Evolutionary conservation across 805 yeast genomes (phyloP), one percentile per base, ranked within the genome.

Genomic region (Hanseniaspora occidentalis): DNA sequence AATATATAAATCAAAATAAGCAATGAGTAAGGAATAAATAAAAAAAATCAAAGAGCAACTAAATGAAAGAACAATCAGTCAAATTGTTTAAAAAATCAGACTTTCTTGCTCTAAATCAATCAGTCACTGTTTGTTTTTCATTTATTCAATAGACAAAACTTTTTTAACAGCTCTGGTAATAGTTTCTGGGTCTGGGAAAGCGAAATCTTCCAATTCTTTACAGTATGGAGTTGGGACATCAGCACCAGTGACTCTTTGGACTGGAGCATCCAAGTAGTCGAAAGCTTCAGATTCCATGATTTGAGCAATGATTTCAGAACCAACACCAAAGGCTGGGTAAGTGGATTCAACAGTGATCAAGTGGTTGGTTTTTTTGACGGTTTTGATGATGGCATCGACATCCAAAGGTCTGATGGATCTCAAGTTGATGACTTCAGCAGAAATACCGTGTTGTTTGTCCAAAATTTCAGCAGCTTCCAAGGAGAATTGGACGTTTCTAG

Each of bases 161-260:
- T 80, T 81, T 67, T 78, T 84, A 51, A 74, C 73, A 51, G 86
- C 96, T 73, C 86, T 81, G 59, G 83, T 75, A 54, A 92, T 83
- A 50, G 86, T 76, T 58, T 84, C 89, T 42, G 84, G 73, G 63
- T 88, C 95, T 65, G 99, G 99, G 96, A 92, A 92, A 42, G 97
- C 96, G 61, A 92, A 84, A 69, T 83, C 94, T 77, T 92, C 99
- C 61, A 92, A 75, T 69, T 81, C 88, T 65, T 78, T 76, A 54
- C 96, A 95, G 62, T 92, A 92, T 50, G 99, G 99, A 52, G 98
- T 92, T 65, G 99, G 99, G 24, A 88, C 96, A 70, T 92, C 99
- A 61, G 97, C 94, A 65, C 98, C 98, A 45, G 98, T 92, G 56
- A 88, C 89, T 74, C 99, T 85, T 70, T 81, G 94, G 51, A 92